Base-by-base conservation (phyloP, 2,329 filamentous ascomycete species). In the Nigrospora sphaerica region DNA sequence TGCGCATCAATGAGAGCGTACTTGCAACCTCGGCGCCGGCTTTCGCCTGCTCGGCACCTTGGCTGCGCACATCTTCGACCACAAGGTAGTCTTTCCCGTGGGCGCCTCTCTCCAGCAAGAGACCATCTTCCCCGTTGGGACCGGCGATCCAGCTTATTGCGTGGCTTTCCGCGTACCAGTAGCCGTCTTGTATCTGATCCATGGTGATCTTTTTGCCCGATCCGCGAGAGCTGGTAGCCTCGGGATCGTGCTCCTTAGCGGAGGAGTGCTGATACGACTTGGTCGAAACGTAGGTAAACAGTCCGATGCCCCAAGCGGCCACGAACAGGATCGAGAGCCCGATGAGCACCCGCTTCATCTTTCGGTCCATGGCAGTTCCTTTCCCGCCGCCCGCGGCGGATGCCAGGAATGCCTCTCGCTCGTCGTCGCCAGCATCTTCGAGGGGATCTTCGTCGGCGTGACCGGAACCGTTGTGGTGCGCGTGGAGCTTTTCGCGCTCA, bases 51-150 rank as follows among this genome's bases (percentile, higher is more conserved):
- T 66, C 61, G 14, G 59, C 61, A 39, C 75, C 71, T 47, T 75
- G 69, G 42, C 74, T 75, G 47, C 83, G 80, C 45, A 98, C 85
- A 63, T 97, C 89, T 62, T 95, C 86, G 1, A 96, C 88, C 2
- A 93, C 80, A 45, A 98, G 70, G 57, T 85, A 97, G 49, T 85
- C 83, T 57, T 88, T 82, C 6, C 75, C 81, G 1, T 64, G 58
- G 1, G 74, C 78, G 43, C 75, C 81, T 57, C 79, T 75, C 65
- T 95, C 86, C 17, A 98, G 77, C 53, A 98, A 65, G 49, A 97
- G 65, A 1, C 93, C 93, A 61, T 98, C 93, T 61, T 89, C 83
- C 13, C 84, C 86, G 40, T 82, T 72, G 1, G 86, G 78, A 1
- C 87, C 86, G 31, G 78, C 75, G 42, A 93, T 85, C 88, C 88